Conservation (phyloP, 345 rosid species). For the Turritis glabra region DNA sequence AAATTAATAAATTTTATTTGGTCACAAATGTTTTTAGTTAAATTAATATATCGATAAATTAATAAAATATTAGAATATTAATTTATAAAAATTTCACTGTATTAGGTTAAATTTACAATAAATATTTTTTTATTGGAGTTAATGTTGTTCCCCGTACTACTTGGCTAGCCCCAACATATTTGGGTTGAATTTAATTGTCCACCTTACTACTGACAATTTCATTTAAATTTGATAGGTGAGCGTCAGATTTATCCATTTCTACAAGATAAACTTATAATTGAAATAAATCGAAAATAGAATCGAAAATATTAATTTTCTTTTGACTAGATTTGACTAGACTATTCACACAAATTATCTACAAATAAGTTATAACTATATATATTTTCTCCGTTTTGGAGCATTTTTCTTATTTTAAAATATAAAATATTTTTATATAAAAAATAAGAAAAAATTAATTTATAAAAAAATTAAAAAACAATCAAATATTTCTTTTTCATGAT, state of each 20-base stretch:
- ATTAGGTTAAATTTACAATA: too few species aligned
- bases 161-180: conserved; percentile 31
- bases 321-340: conserved; percentile 17
- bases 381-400: too few species aligned
- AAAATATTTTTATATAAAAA: too few species aligned
- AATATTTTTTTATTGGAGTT: neutral
- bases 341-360: neutral
- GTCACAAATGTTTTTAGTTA: too few species aligned
- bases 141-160: conserved; percentile 20
- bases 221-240: conserved; percentile 20
- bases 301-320: neutral
- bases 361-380: neutral
- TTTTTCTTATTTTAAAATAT: too few species aligned
- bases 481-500: too few species aligned
- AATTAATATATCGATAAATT: too few species aligned
- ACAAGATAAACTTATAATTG: neutral
- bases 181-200: conserved; percentile 34
- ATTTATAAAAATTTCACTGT: too few species aligned
- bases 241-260: conserved; percentile 11
- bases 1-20: too few species aligned
- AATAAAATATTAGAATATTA: too few species aligned
- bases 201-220: conserved; percentile 34
- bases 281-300: conserved; percentile 8
- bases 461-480: too few species aligned
- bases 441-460: too few species aligned